These are phyloP conservation scores for Gastrolobium villosum DNA, from an alignment of 306 rosid species.

Conservation along the genomic window DNA sequence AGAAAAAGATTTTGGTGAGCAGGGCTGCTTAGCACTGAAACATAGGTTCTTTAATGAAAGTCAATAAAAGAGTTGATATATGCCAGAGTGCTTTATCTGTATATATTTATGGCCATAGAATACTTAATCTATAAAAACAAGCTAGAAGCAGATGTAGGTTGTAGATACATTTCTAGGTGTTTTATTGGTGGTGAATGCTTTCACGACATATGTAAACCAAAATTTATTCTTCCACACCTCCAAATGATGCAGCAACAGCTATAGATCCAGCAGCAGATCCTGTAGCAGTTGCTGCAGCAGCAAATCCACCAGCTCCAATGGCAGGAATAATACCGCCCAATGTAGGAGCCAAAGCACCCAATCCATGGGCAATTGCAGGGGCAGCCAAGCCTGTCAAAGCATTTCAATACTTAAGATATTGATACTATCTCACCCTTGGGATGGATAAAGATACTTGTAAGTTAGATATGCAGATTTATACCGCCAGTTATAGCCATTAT, in stretches of 20 bases:
- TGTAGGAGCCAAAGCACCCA: constrained; percentile 93
- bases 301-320: constrained; percentile 87
- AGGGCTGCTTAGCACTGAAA: neutral
- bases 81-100: neutral
- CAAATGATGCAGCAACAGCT: constrained; percentile 97
- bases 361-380: constrained; percentile 97
- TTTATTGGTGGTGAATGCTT: constrained; percentile 8
- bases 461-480: constrained; percentile 49
- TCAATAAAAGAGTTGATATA: neutral
- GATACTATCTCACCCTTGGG: constrained; percentile 35
- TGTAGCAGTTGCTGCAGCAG: constrained; percentile 95
- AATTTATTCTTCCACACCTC: constrained; percentile 62
- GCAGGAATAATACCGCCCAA: constrained; percentile 81
- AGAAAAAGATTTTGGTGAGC: neutral
- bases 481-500: constrained; percentile 96
- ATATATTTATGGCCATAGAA: constrained; percentile 9
- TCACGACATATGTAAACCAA: constrained; percentile 28
- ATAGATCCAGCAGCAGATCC: constrained; percentile 92
- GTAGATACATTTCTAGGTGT: constrained; percentile 21
- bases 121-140: constrained; percentile 11
- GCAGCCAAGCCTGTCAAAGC: constrained; percentile 86
- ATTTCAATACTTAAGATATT: constrained; percentile 38
- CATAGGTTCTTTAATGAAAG: constrained; percentile 20
- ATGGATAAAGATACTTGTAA: constrained; percentile 20
- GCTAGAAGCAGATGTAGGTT: constrained; percentile 7